phyloP scores from a whole-genome alignment of 805 yeast species.

The Allodekkera sacchari region DNA sequence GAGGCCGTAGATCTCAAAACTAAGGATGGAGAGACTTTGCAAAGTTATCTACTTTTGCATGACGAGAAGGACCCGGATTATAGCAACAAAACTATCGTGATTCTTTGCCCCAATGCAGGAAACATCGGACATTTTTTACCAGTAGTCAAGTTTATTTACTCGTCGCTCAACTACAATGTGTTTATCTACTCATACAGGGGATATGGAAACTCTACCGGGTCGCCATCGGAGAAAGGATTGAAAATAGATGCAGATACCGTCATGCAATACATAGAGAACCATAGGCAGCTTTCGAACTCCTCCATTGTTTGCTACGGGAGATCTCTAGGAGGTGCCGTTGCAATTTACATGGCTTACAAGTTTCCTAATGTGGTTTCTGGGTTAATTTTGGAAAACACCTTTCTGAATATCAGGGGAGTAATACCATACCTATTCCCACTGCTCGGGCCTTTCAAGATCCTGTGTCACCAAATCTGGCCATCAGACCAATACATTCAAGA shows the following conservation, averaged over 20 bases:
- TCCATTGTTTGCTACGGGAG: conserved; percentile 73
- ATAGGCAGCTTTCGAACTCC: conserved; percentile 43
- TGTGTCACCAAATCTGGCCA: conserved; percentile 81
- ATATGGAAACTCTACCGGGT: conserved; percentile 75
- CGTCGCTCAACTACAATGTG: conserved; percentile 61
- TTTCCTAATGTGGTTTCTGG: conserved; percentile 47
- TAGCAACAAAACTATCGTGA: conserved; percentile 58
- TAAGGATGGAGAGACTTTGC: conserved; percentile 58
- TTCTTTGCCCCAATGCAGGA: conserved; percentile 86
- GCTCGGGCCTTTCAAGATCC: conserved; percentile 36
- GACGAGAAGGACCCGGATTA: conserved; percentile 30
- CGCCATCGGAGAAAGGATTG: conserved; percentile 68
- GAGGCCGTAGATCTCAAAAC: conserved; percentile 56
- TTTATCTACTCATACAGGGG: conserved; percentile 86
- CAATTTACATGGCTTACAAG: conserved; percentile 67
- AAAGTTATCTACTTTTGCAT: conserved; percentile 54
- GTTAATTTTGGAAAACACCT: conserved; percentile 79
- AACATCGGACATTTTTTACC: conserved; percentile 90
- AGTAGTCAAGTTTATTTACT: conserved; percentile 60
- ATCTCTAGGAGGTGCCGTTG: conserved; percentile 93
- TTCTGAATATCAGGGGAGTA: conserved; percentile 63
- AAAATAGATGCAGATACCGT: conserved; percentile 76
- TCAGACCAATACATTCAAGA: conserved; percentile 51
- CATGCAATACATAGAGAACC: conserved; percentile 46
- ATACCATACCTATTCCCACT: conserved; percentile 69